phyloP scores from a whole-genome alignment of 306 rosid species.

The Gynostemma pentaphyllum region DNA sequence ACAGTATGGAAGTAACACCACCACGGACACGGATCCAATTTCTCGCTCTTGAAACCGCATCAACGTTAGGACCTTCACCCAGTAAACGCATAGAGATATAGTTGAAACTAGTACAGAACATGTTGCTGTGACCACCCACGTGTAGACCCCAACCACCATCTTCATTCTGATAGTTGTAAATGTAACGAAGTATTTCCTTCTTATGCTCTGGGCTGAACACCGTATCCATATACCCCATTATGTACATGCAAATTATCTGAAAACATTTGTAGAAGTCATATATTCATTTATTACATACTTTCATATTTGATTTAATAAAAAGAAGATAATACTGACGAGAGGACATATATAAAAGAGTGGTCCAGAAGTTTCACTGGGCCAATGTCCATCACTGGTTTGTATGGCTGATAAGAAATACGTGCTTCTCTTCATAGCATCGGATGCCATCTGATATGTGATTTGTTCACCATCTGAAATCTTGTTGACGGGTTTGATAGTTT shows the following conservation, averaged over 20 bases:
- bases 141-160: slow-evolving; percentile 30
- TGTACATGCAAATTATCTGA: slow-evolving; percentile 21
- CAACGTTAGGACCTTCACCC: slow-evolving; percentile 9
- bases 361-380: slow-evolving; percentile 18
- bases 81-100: slow-evolving; percentile 11
- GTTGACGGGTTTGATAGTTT: slow-evolving; percentile 7
- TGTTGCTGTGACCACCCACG: slow-evolving; percentile 18
- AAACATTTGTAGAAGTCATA: too few relatives aligned
- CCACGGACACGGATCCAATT: slow-evolving; percentile 16
- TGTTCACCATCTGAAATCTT: slow-evolving; percentile 12
- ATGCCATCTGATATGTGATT: slow-evolving; percentile 3
- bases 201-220: slow-evolving; percentile 11
- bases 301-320: too few relatives aligned
- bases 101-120: slow-evolving; percentile 13
- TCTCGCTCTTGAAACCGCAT: slow-evolving; percentile 5
- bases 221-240: slow-evolving; percentile 4
- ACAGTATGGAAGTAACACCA: slow-evolving; percentile 14
- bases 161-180: slow-evolving; percentile 18
- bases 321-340: neutral
- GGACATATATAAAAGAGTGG: slow-evolving; percentile 12
- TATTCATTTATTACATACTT: too few relatives aligned
- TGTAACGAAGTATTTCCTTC: slow-evolving; percentile 7
- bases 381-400: slow-evolving; percentile 20
- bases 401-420: slow-evolving; percentile 7
- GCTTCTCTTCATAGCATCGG: slow-evolving; percentile 9